phyloP scores from a whole-genome alignment of 306 rosid species.

The Prunus kanzakura region DNA sequence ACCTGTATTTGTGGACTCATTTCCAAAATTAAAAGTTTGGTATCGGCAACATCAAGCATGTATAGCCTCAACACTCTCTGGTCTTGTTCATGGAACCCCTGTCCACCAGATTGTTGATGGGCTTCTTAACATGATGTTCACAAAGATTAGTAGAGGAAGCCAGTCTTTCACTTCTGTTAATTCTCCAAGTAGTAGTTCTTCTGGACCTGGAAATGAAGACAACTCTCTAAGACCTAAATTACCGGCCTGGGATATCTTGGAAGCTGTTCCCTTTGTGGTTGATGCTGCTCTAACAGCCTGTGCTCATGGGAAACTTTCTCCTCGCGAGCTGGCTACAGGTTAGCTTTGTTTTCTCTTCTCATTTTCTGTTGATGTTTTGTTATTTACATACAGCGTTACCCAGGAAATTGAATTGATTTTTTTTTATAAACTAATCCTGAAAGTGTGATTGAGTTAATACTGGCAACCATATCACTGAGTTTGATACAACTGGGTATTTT shows the following conservation, averaged over 20 bases:
- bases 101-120: slow-evolving; percentile 95
- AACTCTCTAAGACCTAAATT: slow-evolving; percentile 63
- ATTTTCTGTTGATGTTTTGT: slow-evolving; percentile 15
- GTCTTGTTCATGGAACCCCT: slow-evolving; percentile 92
- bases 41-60: slow-evolving; percentile 96
- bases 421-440: background rate
- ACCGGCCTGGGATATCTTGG: slow-evolving; percentile 98
- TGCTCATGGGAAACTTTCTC: slow-evolving; percentile 92
- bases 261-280: slow-evolving; percentile 90
- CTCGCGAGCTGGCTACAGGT: slow-evolving; percentile 98
- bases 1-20: slow-evolving; percentile 88
- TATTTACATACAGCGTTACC: background rate
- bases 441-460: background rate
- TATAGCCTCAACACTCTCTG: slow-evolving; percentile 92
- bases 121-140: slow-evolving; percentile 90
- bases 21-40: slow-evolving; percentile 92
- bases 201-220: slow-evolving; percentile 80
- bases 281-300: slow-evolving; percentile 99
- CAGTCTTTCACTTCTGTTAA: slow-evolving; percentile 57
- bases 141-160: slow-evolving; percentile 62
- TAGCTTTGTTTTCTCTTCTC: slow-evolving; percentile 15
- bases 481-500: too few relatives aligned
- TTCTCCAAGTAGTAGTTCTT: slow-evolving; percentile 91
- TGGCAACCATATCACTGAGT: background rate
- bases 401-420: background rate